Conservation (phyloP, 2,329 filamentous ascomycete genomes). For the Pseudocercospora macadamiae region DNA sequence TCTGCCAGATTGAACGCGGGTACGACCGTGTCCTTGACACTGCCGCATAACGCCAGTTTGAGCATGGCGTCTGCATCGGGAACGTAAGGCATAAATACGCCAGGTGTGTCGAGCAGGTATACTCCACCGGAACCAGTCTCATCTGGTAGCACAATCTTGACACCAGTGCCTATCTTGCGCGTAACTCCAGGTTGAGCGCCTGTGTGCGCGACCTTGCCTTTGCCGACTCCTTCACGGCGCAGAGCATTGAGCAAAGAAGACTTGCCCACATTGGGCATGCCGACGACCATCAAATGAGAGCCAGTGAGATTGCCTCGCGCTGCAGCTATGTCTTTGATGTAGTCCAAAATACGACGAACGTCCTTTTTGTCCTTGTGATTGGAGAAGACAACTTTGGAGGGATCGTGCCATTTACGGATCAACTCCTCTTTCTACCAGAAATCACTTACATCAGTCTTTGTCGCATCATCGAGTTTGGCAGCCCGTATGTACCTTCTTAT, state of each 20-base stretch:
- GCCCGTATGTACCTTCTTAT: constrained; percentile 33
- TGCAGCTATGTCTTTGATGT: constrained; percentile 56
- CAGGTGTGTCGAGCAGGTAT: constrained; percentile 88
- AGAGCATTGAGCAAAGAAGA: constrained; percentile 90
- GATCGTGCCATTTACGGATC: constrained; percentile 58
- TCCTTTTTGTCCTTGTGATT: constrained; percentile 50
- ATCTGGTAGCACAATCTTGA: constrained; percentile 73
- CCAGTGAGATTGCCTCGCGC: constrained; percentile 69
- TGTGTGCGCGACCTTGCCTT: constrained; percentile 75
- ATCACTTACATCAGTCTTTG: constrained; percentile 21
- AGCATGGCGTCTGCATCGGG: constrained; percentile 85
- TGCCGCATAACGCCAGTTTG: constrained; percentile 88
- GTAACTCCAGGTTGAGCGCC: constrained; percentile 90
- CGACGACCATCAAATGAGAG: constrained; percentile 83
- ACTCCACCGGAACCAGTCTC: constrained; percentile 60
- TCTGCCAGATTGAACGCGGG: constrained; percentile 78
- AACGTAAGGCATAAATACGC: constrained; percentile 93
- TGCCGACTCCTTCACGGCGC: constrained; percentile 67
- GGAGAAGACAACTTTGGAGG: constrained; percentile 57
- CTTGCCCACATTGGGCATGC: constrained; percentile 98
- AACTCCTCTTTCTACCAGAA: constrained; percentile 48
- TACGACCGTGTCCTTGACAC: constrained; percentile 87
- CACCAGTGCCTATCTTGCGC: constrained; percentile 73
- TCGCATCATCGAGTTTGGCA: not conserved
- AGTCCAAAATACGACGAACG: constrained; percentile 52